Base-by-base conservation (phyloP, 768 basidiomycete species). In the Pleurotus cornucopiae region DNA sequence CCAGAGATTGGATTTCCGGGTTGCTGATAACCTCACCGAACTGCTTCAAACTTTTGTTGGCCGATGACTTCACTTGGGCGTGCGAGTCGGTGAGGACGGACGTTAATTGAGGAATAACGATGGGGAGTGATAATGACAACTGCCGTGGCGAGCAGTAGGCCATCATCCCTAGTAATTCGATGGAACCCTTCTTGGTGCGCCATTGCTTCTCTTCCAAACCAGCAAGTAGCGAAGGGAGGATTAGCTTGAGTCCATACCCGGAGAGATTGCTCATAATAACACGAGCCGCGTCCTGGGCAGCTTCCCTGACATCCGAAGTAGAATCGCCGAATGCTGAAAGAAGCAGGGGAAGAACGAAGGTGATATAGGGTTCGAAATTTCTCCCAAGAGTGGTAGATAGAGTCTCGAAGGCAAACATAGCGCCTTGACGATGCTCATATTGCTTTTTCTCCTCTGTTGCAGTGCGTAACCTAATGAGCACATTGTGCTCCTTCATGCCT, bases 11-110 rank as follows among this genome's bases (percentile, higher is more conserved):
- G 58, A 98, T 93, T 72, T 99, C 97, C 0, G 97, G 97, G 64
- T 98, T 99, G 70, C 81, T 94, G 66, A 98, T 94, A 55, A 99
- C 97, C 71, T 98, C 97, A 30, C 97, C 97, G 67, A 99, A 98
- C 67, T 92, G 90, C 70, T 98, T 98, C 71, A 99, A 73, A 69
- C 91, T 94, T 72, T 90, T 89, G 74, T 98, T 98, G 13, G 96
- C 97, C 2, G 95, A 86, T 5, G 83, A 72, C 59, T 93, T 85
- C 26, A 99, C 97, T 78, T 98, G 96, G 12, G 94, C 87, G 75
- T 98, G 97, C 4, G 97, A 95, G 69, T 99, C 97, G 54, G 94
- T 98, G 55, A 99, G 76, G 48, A 97, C 94, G 4, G 86, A 90
- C 16, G 95, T 97, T 21, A 99, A 74, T n/a, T 89, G 86, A 5